phyloP scores from a whole-genome alignment of 2,329 filamentous ascomycete species.

The Cyphellophora attinorum region DNA sequence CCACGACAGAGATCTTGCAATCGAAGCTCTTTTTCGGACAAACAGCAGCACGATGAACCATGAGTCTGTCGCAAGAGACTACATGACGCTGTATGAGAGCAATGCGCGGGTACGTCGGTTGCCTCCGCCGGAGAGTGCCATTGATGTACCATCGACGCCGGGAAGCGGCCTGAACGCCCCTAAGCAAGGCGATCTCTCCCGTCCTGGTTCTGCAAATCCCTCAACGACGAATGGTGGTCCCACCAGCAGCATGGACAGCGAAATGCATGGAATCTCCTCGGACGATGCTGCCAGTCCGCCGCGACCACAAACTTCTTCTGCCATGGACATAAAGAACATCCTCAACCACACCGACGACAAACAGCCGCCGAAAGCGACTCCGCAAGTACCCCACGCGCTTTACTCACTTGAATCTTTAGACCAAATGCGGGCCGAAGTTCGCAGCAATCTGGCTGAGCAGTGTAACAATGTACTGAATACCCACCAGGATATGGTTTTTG shows the following conservation, averaged over 20 bases:
- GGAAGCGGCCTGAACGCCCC: background rate
- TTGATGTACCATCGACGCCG: slow-evolving; percentile 13
- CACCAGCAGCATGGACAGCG: slow-evolving; percentile 9
- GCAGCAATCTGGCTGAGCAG: slow-evolving; percentile 72
- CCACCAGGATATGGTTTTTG: slow-evolving; percentile 81
- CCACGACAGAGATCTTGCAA: slow-evolving; percentile 53
- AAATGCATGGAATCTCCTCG: slow-evolving; percentile 7
- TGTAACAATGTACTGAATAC: slow-evolving; percentile 83
- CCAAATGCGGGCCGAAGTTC: slow-evolving; percentile 60
- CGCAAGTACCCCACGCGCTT: background rate
- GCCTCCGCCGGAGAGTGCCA: slow-evolving; percentile 43
- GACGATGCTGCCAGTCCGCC: background rate
- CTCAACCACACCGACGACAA: slow-evolving; percentile 10
- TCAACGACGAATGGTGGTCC: slow-evolving; percentile 5
- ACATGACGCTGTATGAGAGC: slow-evolving; percentile 57
- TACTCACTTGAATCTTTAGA: slow-evolving; percentile 67
- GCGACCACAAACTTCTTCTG: slow-evolving; percentile 4
- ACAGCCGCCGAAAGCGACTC: background rate
- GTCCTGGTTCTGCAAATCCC: slow-evolving; percentile 7
- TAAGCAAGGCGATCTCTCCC: background rate
- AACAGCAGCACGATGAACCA: slow-evolving; percentile 41
- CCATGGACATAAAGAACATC: slow-evolving; percentile 14
- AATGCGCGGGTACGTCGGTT: slow-evolving; percentile 53
- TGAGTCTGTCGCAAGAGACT: slow-evolving; percentile 52
- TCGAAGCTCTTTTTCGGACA: slow-evolving; percentile 75